Evolutionary conservation across 371 early-diverging fungal genomes (phyloP).

Genomic region (Lichtheimia ornata): DNA sequence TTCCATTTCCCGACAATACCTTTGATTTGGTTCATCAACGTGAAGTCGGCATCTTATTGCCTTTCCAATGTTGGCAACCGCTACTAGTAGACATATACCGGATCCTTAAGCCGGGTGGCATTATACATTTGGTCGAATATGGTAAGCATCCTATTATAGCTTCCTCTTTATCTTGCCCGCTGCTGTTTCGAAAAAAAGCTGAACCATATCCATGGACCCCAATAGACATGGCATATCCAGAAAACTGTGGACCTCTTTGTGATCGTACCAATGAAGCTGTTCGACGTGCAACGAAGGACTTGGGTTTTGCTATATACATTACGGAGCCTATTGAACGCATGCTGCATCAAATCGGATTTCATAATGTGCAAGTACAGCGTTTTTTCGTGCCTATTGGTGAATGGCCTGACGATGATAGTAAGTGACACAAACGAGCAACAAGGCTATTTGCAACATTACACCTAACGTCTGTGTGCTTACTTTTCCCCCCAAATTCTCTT

Average conservation of each 20-base stretch:
- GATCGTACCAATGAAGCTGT: conserved; percentile 37
- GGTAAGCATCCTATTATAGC: conserved; percentile 15
- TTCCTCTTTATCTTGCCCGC: no score
- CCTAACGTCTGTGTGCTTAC: no score
- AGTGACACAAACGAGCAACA: conserved; percentile 5
- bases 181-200: background rate
- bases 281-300: conserved; percentile 17
- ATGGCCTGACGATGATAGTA: conserved; percentile 43
- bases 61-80: background rate
- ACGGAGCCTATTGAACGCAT: conserved; percentile 15
- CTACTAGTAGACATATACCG: background rate
- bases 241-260: conserved; percentile 33
- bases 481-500: no score
- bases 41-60: background rate
- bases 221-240: conserved; percentile 25
- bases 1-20: conserved; percentile 11
- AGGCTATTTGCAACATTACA: no score
- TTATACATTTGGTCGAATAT: conserved; percentile 7
- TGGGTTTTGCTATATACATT: conserved; percentile 30
- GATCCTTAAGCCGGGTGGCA: conserved; percentile 9
- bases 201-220: background rate
- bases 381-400: conserved; percentile 46
- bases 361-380: conserved; percentile 18
- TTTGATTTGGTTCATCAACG: conserved; percentile 9
- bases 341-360: conserved; percentile 32